Evolutionary conservation across 768 basidiomycete genomes (phyloP), one percentile per base, ranked within the genome.

Genomic region (Neoboletus magnificus): DNA sequence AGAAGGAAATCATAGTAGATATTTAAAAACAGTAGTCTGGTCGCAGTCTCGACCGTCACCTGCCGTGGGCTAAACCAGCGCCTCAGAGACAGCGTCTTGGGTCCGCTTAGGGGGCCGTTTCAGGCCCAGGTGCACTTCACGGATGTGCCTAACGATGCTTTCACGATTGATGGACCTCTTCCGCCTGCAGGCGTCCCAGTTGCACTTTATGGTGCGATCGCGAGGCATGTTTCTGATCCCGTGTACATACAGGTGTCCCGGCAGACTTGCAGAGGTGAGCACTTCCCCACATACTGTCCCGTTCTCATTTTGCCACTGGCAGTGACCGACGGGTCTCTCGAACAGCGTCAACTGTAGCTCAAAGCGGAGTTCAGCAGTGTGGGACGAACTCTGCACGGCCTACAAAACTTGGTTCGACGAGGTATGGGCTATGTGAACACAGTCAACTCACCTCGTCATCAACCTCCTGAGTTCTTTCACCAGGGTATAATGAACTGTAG

Each of bases 101-200:
- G 10, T 9, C 23, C 16, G 36, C 51, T 42, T 52, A 7, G 50
- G 13, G 16, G 30, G 5, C 22, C 62, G 66, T 20, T 29, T 66
- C 12, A 48, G 1, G 8, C 11, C 15, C 5, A 64, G 1, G 11
- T 68, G 67, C 0, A 58, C 41, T 25, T 68, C 67, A 0, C 57
- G 27, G 1, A 57, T n/a, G 2, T 69, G 67, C 2, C 67, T 22
- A 25, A 39, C 29, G 12, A 68, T 64, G 6, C 60, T 59, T 40
- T 67, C 59, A 2, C 67, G 65, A 9, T 66, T 68, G 7, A 68
- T 29, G 4, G 16, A 1, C 10, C n/a, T 49, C 36, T 10, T 42
- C 27, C 4, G 32, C 45, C 7, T 48, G 8, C 65, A 66, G 2
- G 36, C 53, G 6, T 4, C 32, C 64, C 66, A 67, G 0, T 22